These are phyloP conservation scores for Paradendryphiella salina DNA, from an alignment of 2,329 filamentous ascomycete species.

Conservation along the genomic window DNA sequence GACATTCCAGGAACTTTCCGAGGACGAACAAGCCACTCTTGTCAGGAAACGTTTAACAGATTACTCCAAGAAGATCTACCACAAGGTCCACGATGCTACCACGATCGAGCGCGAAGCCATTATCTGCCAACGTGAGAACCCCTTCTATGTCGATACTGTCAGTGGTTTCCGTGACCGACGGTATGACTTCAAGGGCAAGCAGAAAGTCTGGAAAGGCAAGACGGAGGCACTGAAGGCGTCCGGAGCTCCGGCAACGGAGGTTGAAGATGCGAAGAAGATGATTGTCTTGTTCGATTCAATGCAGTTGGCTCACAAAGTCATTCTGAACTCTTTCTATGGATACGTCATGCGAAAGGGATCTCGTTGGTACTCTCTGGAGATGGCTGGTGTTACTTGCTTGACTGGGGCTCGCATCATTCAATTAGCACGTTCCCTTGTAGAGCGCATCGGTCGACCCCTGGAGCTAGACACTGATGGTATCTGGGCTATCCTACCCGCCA, in stretches of 20 bases:
- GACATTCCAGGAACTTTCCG: conserved; percentile 76
- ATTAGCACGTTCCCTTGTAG: conserved; percentile 88
- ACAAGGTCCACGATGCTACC: conserved; percentile 95
- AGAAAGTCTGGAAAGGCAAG: conserved; percentile 98
- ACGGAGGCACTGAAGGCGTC: conserved; percentile 82
- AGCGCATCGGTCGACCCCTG: conserved; percentile 86
- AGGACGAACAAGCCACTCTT: conserved; percentile 79
- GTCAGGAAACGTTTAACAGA: conserved; percentile 86
- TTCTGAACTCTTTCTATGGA: conserved; percentile 97
- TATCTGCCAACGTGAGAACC: conserved; percentile 96
- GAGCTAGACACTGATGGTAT: conserved; percentile 98
- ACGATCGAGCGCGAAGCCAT: conserved; percentile 94
- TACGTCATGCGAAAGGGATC: conserved; percentile 99
- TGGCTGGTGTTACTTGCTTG: conserved; percentile 97
- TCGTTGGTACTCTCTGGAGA: conserved; percentile 98
- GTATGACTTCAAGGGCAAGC: conserved; percentile 97
- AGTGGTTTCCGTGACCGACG: conserved; percentile 93
- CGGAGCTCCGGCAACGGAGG: conserved; percentile 72
- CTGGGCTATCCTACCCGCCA: conserved; percentile 97
- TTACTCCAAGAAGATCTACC: conserved; percentile 98
- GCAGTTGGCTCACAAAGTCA: conserved; percentile 97
- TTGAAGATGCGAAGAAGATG: conserved; percentile 99
- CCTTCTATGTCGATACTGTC: conserved; percentile 97
- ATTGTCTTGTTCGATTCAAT: conserved; percentile 93
- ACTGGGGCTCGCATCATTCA: conserved; percentile 97